Percentiles rank a stretch among this genome's conserved stretches.
Conservation (phyloP, 192 early-diverging fungal species). For the Rhizophlyctis rosea region DNA sequence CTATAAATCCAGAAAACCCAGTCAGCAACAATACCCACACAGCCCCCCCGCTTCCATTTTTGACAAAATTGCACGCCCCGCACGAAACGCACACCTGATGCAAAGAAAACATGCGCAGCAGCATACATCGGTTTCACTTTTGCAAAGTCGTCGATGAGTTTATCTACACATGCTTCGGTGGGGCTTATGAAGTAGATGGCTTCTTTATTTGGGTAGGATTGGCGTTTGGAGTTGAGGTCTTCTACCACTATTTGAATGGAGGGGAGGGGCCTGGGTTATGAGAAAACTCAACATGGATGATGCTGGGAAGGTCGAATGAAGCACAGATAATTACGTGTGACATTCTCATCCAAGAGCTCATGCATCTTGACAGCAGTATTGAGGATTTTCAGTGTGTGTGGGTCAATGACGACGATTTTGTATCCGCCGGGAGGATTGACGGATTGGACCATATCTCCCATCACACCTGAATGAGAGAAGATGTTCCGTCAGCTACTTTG, state of each 20-base stretch:
- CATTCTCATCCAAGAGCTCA: not conserved
- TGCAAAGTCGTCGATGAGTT: slow-evolving; percentile 50
- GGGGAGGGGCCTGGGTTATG: not conserved
- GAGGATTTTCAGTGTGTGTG: not conserved
- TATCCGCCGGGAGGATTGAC: slow-evolving; percentile 63
- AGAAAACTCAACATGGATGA: not conserved
- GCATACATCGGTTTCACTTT: slow-evolving; percentile 38
- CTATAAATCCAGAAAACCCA: slow-evolving; percentile 37
- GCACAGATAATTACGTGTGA: too few relatives aligned
- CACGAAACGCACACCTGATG: slow-evolving; percentile 16
- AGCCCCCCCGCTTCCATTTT: slow-evolving; percentile 4
- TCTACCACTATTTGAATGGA: slow-evolving; percentile 47
- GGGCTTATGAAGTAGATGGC: slow-evolving; percentile 63
- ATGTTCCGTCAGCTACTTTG: too few relatives aligned
- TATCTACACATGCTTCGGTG: slow-evolving; percentile 33
- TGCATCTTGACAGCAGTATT: not conserved
- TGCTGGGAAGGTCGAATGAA: not conserved
- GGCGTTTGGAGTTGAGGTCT: slow-evolving; percentile 49
- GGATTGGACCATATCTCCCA: slow-evolving; percentile 73
- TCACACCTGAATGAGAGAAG: too few relatives aligned
- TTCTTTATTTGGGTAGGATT: slow-evolving; percentile 56
- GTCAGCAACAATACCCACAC: slow-evolving; percentile 4
- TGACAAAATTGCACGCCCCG: not conserved
- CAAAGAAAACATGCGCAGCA: slow-evolving; percentile 29
- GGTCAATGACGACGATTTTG: slow-evolving; percentile 39